Percentiles rank a stretch among this genome's conserved stretches.
These are phyloP conservation scores for Pichia gijzeniarum DNA, from an alignment of 805 yeast genomes.

Conservation along the genomic window DNA sequence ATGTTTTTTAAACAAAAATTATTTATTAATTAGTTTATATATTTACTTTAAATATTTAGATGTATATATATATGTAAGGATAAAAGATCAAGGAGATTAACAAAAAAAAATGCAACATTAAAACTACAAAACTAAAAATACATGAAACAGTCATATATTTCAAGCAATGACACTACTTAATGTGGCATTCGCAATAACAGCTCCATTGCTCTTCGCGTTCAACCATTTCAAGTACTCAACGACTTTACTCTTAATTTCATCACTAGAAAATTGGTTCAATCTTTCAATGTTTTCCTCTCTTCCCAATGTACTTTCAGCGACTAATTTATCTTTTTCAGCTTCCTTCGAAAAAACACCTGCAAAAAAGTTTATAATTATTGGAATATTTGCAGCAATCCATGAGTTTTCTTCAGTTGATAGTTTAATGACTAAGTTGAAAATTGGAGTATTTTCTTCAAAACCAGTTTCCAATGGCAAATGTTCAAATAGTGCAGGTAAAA, in stretches of 20 bases:
- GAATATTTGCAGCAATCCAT: slow-evolving; percentile 48
- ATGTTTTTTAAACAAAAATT: too few relatives aligned
- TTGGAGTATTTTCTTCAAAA: slow-evolving; percentile 88
- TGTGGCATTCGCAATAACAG: slow-evolving; percentile 47
- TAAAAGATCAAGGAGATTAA: background rate
- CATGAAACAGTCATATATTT: slow-evolving; percentile 1
- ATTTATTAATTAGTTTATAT: background rate
- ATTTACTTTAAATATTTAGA: too few relatives aligned
- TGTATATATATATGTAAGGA: background rate
- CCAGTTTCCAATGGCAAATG: slow-evolving; percentile 86
- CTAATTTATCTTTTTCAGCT: slow-evolving; percentile 61
- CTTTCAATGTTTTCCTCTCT: slow-evolving; percentile 78
- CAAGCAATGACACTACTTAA: slow-evolving; percentile 38
- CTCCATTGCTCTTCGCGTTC: slow-evolving; percentile 57
- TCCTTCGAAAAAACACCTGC: slow-evolving; percentile 70
- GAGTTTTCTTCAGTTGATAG: slow-evolving; percentile 52
- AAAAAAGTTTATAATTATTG: slow-evolving; percentile 59
- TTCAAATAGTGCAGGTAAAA: slow-evolving; percentile 64
- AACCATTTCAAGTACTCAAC: slow-evolving; percentile 67
- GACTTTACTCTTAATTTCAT: slow-evolving; percentile 58
- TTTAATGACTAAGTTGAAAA: slow-evolving; percentile 68
- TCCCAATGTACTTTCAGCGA: slow-evolving; percentile 71
- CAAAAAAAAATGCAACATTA: background rate
- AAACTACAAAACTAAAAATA: background rate
- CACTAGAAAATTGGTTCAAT: slow-evolving; percentile 70